phyloP scores from a whole-genome alignment of 306 rosid species.

The Gynostemma pentaphyllum region DNA sequence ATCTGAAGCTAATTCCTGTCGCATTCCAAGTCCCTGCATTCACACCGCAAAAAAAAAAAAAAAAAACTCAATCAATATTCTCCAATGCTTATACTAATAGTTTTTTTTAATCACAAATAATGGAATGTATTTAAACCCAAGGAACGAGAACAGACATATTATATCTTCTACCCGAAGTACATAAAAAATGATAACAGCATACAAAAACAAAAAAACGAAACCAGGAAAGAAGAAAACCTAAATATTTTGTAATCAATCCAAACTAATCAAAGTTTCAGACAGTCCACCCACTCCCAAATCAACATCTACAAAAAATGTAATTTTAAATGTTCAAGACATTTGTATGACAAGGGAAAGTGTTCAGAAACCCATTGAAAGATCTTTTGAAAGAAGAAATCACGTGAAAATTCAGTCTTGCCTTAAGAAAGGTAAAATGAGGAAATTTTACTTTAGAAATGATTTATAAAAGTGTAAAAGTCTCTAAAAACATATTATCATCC shows the following conservation, averaged over 20 bases:
- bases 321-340: not conserved
- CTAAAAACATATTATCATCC: not conserved
- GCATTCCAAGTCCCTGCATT: slow-evolving; percentile 77
- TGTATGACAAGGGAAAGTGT: not conserved
- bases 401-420: too few relatives aligned
- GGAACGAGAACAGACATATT: too few relatives aligned
- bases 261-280: not conserved
- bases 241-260: not conserved
- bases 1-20: slow-evolving; percentile 58
- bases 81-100: not conserved
- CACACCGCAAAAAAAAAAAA: slow-evolving; percentile 12
- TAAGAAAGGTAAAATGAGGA: not conserved
- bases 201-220: not conserved
- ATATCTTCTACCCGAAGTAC: not conserved
- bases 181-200: not conserved
- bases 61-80: too few relatives aligned
- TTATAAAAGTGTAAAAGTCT: not conserved
- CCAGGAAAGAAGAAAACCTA: not conserved
- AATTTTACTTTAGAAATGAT: not conserved
- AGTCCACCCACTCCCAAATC: not conserved
- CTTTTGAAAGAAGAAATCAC: too few relatives aligned
- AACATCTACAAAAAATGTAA: not conserved
- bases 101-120: not conserved
- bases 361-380: not conserved
- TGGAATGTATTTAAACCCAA: too few relatives aligned